phyloP scores from a whole-genome alignment of 1,284 basidiomycete species.

The Trametes polyzona region DNA sequence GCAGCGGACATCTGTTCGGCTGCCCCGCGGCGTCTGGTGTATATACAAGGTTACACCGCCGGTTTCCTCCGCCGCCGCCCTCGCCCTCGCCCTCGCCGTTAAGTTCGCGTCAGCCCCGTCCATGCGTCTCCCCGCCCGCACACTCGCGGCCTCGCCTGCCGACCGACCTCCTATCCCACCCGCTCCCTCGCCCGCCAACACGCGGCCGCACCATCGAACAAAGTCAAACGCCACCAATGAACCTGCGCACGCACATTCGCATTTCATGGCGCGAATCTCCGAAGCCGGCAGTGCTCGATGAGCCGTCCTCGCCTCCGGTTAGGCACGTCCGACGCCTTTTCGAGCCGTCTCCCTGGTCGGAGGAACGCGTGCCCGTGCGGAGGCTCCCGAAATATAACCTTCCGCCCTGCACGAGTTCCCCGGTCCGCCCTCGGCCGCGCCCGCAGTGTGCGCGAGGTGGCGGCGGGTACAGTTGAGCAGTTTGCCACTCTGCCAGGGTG shows the following conservation, averaged over 20 bases:
- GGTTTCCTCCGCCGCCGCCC: not conserved
- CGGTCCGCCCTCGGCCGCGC: constrained; percentile 3
- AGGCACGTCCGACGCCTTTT: constrained; percentile 17
- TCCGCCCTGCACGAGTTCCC: not conserved
- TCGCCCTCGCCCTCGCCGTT: not conserved
- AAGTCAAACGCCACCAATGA: constrained; percentile 18
- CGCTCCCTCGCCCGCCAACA: not conserved
- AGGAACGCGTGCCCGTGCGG: not conserved
- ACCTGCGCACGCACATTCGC: constrained; percentile 10
- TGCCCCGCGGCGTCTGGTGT: constrained; percentile 11
- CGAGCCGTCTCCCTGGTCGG: constrained; percentile 9
- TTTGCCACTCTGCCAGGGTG: too few species aligned
- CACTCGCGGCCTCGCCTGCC: not conserved
- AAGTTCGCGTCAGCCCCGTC: not conserved
- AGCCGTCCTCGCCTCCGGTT: constrained; percentile 4
- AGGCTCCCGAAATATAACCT: not conserved
- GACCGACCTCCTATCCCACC: not conserved
- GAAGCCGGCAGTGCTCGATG: not conserved
- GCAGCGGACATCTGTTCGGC: constrained; percentile 12
- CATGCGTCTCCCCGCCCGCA: not conserved
- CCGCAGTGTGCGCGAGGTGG: not conserved
- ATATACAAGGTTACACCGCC: constrained; percentile 6
- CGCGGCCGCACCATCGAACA: constrained; percentile 1
- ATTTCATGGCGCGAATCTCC: constrained; percentile 6
- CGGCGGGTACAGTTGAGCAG: not conserved